Base-by-base conservation (phyloP, 2,329 filamentous ascomycete genomes). In the Corynespora cassiicola region DNA sequence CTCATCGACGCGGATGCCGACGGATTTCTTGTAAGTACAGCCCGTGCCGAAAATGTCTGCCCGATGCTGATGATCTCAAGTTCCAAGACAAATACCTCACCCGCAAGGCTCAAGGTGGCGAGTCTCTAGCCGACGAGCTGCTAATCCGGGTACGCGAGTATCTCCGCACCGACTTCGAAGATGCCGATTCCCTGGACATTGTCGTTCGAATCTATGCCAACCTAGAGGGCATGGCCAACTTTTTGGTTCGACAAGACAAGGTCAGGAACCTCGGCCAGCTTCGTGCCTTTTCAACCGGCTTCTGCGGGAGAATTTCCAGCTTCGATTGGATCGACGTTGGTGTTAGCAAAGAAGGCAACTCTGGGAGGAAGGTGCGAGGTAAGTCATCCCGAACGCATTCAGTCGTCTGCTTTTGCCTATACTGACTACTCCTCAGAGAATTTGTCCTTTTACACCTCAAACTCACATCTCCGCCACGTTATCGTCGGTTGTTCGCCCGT, bases 61-160 rank as follows among this genome's bases (percentile, higher is more conserved):
- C n/a, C 29, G 25, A 2, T 29, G 10, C 21, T 21, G 47, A 17
- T 31, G 12, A 11, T 12, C 7, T 5, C 3, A 20, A 67, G 65
- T 68, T 68, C 40, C 63, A 63, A 42, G 65, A 68, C 50, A 66
- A 62, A 36, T 68, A 61, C 38, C 50, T 65, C 17, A 67, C 65
- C 20, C 54, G 57, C 19, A 61, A 63, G 23, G 55, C 59, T 5
- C 60, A 65, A 47, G 63, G 65, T 16, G 65, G 65, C 5, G 65
- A 67, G 36, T 47, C 57, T 24, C 36, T 66, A 2, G 63, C 65
- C 14, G 65, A 68, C 25, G 64, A 68, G 31, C 48, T 68, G 9
- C 54, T 66, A 23, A 51, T 61, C 20, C 54, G 61, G 7, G 58
- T 52, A 28, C 56, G 63, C 27, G 63, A 68, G 42, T 66, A 67